These are phyloP conservation scores for Laguncularia racemosa DNA, from an alignment of 345 rosid species.

Conservation along the genomic window DNA sequence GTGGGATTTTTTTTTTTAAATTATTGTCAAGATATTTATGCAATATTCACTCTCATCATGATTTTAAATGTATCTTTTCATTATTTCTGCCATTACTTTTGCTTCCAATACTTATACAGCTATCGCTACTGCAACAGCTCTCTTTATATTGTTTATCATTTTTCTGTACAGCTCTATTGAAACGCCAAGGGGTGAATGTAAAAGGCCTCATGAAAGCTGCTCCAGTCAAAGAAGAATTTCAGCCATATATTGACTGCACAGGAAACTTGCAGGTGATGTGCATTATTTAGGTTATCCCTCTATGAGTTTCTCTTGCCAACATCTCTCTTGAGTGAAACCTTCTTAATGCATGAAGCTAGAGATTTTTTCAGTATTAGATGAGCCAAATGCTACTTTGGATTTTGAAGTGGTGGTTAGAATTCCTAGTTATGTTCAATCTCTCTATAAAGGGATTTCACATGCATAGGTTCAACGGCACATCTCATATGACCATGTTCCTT, in stretches of 20 bases:
- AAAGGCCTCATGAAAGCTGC: conserved; percentile 77
- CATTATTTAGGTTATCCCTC: background rate
- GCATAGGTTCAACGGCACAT: too few relatives aligned
- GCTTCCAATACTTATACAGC: background rate
- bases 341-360: background rate
- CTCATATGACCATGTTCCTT: too few relatives aligned
- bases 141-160: conserved; percentile 9
- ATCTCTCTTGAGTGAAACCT: too few relatives aligned
- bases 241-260: conserved; percentile 83
- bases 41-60: background rate
- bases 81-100: background rate
- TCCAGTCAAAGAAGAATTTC: conserved; percentile 75
- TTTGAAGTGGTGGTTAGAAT: too few relatives aligned
- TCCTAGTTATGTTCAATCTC: too few relatives aligned
- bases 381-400: too few relatives aligned
- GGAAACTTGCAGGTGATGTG: conserved; percentile 81
- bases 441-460: too few relatives aligned
- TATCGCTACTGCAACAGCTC: conserved; percentile 2
- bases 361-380: background rate
- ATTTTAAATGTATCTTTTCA: conserved; percentile 3
- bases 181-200: conserved; percentile 90
- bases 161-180: conserved; percentile 59
- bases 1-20: conserved; percentile 32
- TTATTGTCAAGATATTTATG: conserved; percentile 8
- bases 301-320: too few relatives aligned